Evolutionary conservation across 2,329 filamentous ascomycete genomes (phyloP).

Genomic region (Arachnomyces sp.): DNA sequence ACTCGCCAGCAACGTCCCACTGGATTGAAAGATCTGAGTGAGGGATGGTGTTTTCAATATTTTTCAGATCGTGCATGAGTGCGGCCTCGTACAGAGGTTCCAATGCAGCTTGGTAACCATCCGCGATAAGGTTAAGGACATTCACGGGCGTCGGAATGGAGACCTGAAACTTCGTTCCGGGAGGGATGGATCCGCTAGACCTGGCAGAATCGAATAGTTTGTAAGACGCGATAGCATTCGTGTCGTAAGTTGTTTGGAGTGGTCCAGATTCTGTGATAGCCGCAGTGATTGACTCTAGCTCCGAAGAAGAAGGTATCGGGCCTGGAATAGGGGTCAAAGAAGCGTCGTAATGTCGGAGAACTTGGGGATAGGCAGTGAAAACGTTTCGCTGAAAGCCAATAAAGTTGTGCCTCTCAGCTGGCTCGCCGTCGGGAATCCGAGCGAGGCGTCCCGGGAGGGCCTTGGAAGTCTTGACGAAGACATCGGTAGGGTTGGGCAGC

Average conservation of each 20-base stretch:
- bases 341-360: background rate
- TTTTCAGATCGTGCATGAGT: slow-evolving; percentile 15
- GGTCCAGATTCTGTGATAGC: slow-evolving; percentile 9
- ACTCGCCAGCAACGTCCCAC: slow-evolving; percentile 21
- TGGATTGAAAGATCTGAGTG: slow-evolving; percentile 25
- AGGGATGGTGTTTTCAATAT: slow-evolving; percentile 22
- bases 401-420: slow-evolving; percentile 26
- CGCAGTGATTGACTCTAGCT: too few species aligned
- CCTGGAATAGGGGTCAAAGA: slow-evolving; percentile 5
- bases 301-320: slow-evolving; percentile 2
- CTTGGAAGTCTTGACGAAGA: slow-evolving; percentile 24
- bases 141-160: slow-evolving; percentile 23
- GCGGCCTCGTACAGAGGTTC: slow-evolving; percentile 23
- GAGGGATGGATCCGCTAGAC: slow-evolving; percentile 16
- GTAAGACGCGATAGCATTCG: slow-evolving; percentile 22
- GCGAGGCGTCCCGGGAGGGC: slow-evolving; percentile 26
- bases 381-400: slow-evolving; percentile 26
- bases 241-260: slow-evolving; percentile 20
- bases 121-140: slow-evolving; percentile 12
- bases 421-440: slow-evolving; percentile 38
- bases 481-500: slow-evolving; percentile 23
- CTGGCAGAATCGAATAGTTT: slow-evolving; percentile 17
- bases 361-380: slow-evolving; percentile 17
- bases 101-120: slow-evolving; percentile 16
- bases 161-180: slow-evolving; percentile 25